Conservation (phyloP, 495 filamentous ascomycete species). For the Darksidea phi region DNA sequence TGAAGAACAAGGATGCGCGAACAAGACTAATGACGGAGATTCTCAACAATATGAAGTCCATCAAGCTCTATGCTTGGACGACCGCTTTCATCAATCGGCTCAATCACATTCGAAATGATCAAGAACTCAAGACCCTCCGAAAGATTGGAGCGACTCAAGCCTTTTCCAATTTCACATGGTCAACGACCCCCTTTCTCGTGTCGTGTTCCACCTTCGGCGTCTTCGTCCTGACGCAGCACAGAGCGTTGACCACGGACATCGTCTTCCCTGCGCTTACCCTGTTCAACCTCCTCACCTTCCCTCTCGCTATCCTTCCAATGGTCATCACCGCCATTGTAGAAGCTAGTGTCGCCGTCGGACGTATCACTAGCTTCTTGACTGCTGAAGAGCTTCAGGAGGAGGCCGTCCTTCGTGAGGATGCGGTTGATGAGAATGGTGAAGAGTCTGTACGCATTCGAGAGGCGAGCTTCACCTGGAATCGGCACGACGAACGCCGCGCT, state of each 20-base stretch:
- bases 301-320: constrained; percentile 91
- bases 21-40: constrained; percentile 96
- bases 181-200: constrained; percentile 97
- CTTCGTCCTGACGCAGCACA: constrained; percentile 78
- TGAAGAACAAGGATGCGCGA: constrained; percentile 98
- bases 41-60: constrained; percentile 98
- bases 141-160: constrained; percentile 94
- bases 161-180: constrained; percentile 97
- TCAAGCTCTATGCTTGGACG: constrained; percentile 98
- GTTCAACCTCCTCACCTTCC: constrained; percentile 93
- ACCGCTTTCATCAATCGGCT: constrained; percentile 96
- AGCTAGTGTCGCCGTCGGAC: constrained; percentile 84
- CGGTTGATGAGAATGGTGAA: constrained; percentile 71
- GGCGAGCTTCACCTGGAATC: constrained; percentile 93
- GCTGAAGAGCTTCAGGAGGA: constrained; percentile 89
- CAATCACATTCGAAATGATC: constrained; percentile 89
- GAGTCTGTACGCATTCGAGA: constrained; percentile 80
- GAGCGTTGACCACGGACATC: constrained; percentile 86
- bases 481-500: constrained; percentile 60
- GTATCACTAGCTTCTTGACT: constrained; percentile 79
- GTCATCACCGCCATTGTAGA: constrained; percentile 97
- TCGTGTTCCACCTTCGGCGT: constrained; percentile 96
- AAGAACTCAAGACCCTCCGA: constrained; percentile 90
- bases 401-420: constrained; percentile 67
- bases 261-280: constrained; percentile 92